Conservation (phyloP, 1,139 yeast species). For the Blastobotrys aristatus region DNA sequence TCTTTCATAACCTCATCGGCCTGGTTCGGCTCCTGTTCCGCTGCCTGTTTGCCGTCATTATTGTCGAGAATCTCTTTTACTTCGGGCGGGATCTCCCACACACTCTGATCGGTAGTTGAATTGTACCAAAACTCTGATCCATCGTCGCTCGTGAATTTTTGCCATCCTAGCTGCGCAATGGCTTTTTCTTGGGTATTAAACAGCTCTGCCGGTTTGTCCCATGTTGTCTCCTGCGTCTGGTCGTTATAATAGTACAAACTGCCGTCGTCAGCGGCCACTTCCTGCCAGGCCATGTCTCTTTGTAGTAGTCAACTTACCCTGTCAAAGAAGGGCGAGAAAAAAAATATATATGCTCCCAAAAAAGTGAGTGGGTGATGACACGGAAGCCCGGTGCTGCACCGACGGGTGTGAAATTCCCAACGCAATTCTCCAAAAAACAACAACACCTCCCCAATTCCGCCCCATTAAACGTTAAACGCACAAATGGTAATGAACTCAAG, state of each 20-base stretch:
- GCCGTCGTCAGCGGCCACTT: constrained; percentile 60
- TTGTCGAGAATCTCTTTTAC: constrained; percentile 17
- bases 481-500: too few relatives aligned
- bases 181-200: constrained; percentile 35
- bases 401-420: too few relatives aligned
- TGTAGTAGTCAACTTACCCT: background rate
- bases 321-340: background rate
- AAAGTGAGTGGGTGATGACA: background rate
- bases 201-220: constrained; percentile 70
- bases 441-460: too few relatives aligned
- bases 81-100: constrained; percentile 72
- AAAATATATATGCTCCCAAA: background rate
- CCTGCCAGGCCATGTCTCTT: constrained; percentile 49
- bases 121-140: constrained; percentile 73
- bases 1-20: background rate
- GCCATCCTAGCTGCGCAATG: constrained; percentile 51
- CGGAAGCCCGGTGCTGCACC: too few relatives aligned
- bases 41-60: background rate
- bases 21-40: background rate
- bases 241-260: constrained; percentile 66
- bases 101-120: constrained; percentile 57
- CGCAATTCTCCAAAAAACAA: too few relatives aligned
- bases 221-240: constrained; percentile 63
- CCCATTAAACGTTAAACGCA: too few relatives aligned
- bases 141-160: constrained; percentile 56